phyloP scores from a whole-genome alignment of 306 rosid species.

The Sindora glabra region DNA sequence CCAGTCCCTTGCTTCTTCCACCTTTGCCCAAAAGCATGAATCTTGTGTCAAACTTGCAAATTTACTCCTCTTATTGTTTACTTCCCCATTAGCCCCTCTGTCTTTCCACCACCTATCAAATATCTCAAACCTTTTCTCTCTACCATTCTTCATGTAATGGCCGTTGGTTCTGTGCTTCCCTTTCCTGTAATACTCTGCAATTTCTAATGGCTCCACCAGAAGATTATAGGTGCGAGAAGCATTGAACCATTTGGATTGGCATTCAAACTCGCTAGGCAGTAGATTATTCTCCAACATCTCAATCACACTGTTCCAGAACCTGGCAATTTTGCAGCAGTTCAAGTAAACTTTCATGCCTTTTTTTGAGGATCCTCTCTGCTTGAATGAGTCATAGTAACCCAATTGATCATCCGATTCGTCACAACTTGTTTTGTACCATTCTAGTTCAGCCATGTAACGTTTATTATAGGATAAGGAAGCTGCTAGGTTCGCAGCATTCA shows the following conservation, averaged over 20 bases:
- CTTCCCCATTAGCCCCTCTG: slow-evolving; percentile 2
- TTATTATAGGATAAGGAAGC: slow-evolving; percentile 38
- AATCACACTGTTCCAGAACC: slow-evolving; percentile 57
- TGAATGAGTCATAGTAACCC: slow-evolving; percentile 81
- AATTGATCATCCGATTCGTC: slow-evolving; percentile 45
- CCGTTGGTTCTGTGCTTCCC: slow-evolving; percentile 43
- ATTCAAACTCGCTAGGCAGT: slow-evolving; percentile 49
- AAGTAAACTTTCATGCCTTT: slow-evolving; percentile 41
- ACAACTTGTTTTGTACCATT: slow-evolving; percentile 64
- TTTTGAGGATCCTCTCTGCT: slow-evolving; percentile 37
- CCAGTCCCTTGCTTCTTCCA: slow-evolving; percentile 75
- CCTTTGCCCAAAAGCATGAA: slow-evolving; percentile 76
- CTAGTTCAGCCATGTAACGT: slow-evolving; percentile 71
- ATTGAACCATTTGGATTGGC: slow-evolving; percentile 56
- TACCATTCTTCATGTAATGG: slow-evolving; percentile 58
- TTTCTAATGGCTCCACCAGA: slow-evolving; percentile 76
- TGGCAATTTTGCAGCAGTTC: slow-evolving; percentile 53
- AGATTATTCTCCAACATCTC: slow-evolving; percentile 50
- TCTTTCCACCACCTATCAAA: slow-evolving; percentile 77
- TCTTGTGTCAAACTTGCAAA: slow-evolving; percentile 79
- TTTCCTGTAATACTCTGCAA: slow-evolving; percentile 58
- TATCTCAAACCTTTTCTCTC: slow-evolving; percentile 55
- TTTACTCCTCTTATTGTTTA: slow-evolving; percentile 28
- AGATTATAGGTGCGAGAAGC: slow-evolving; percentile 52
- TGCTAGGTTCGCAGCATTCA: slow-evolving; percentile 54